Conservation (phyloP, 2,329 filamentous ascomycete species). For the Pseudogymnoascus sp. region DNA sequence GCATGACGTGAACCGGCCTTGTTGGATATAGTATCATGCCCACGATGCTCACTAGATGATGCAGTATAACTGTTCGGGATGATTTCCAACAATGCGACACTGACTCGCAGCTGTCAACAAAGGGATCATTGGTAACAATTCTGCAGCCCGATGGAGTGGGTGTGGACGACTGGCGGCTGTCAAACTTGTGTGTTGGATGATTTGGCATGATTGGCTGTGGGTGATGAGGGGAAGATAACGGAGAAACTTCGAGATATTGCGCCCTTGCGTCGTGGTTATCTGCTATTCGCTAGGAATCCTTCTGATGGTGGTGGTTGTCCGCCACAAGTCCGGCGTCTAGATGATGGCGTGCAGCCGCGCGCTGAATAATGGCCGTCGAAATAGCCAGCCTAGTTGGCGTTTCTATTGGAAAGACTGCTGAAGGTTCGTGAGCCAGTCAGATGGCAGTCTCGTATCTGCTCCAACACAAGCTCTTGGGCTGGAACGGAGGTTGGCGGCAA, state of each 20-base stretch:
- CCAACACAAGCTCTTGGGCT: neutral
- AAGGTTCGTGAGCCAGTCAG: neutral
- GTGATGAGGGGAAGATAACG: neutral
- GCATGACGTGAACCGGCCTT: neutral
- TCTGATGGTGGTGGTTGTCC: neutral
- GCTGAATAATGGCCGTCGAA: neutral
- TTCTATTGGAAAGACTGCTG: neutral
- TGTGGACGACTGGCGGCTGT: neutral
- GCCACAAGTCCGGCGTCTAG: constrained; percentile 1
- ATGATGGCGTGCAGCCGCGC: neutral
- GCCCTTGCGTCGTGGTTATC: neutral
- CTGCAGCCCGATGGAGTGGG: neutral
- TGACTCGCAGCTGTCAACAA: neutral
- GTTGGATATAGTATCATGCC: neutral
- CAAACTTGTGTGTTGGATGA: neutral
- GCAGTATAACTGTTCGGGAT: neutral
- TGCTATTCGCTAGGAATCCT: neutral
- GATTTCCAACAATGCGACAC: neutral
- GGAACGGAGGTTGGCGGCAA: neutral
- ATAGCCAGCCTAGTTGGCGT: neutral
- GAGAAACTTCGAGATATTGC: neutral
- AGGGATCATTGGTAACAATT: neutral
- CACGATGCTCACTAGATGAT: neutral
- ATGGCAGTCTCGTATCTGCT: neutral
- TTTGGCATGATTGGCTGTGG: neutral